Percentiles rank a stretch among this genome's conserved stretches.
Evolutionary conservation across 2,329 filamentous ascomycete genomes (phyloP).

Genomic region (Corniculantispora saksenae): DNA sequence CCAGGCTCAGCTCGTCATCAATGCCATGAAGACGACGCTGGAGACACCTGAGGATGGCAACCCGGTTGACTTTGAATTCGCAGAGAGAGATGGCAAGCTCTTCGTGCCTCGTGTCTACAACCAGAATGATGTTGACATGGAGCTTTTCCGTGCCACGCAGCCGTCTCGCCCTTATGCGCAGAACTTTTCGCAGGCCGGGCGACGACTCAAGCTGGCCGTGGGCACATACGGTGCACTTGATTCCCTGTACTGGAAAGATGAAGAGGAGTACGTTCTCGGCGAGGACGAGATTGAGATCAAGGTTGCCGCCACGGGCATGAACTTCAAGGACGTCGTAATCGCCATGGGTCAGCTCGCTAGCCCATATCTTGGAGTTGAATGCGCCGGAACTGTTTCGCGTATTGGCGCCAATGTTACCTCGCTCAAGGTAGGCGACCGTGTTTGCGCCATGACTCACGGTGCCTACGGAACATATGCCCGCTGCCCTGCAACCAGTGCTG

Average conservation of each 20-base stretch:
- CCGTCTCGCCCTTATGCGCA: constrained; percentile 30
- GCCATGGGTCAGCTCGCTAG: constrained; percentile 41
- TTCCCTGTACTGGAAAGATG: constrained; percentile 42
- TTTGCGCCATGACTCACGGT: constrained; percentile 53
- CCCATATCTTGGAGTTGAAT: constrained; percentile 41
- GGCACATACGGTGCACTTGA: constrained; percentile 40
- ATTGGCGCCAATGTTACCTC: constrained; percentile 62
- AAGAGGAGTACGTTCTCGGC: constrained; percentile 30
- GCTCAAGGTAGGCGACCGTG: constrained; percentile 70
- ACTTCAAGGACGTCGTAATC: constrained; percentile 48
- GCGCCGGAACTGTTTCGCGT: constrained; percentile 39
- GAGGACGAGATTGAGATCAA: constrained; percentile 44
- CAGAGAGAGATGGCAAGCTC: constrained; percentile 30
- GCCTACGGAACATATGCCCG: constrained; percentile 36
- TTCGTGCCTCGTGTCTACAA: constrained; percentile 32
- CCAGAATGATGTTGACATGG: constrained; percentile 28
- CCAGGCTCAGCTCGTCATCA: constrained; percentile 35
- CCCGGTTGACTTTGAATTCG: constrained; percentile 32
- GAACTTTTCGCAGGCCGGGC: constrained; percentile 40
- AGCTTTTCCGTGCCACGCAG: constrained; percentile 30
- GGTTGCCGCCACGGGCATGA: constrained; percentile 46
- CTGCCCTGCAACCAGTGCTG: constrained; percentile 35
- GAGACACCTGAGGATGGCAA: constrained; percentile 22
- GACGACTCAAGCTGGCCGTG: constrained; percentile 39
- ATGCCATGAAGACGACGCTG: constrained; percentile 27